phyloP scores from a whole-genome alignment of 257 asterid genomes.

The Solanum tarapatanum region DNA sequence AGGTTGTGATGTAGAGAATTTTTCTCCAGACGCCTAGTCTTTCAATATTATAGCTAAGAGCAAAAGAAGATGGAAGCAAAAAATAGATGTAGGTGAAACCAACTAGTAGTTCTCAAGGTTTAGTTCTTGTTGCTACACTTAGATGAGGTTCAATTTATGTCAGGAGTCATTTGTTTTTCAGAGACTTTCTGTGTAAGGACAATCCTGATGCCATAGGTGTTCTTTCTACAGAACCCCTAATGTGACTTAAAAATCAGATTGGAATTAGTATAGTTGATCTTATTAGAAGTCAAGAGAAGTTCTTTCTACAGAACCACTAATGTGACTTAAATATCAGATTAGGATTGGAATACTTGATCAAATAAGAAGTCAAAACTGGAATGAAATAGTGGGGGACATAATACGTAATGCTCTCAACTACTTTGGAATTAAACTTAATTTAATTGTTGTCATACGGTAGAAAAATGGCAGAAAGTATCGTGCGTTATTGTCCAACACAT shows the following conservation, averaged over 20 bases:
- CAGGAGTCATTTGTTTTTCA: background rate
- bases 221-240: background rate
- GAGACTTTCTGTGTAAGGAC: background rate
- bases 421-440: background rate
- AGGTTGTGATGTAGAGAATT: background rate
- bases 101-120: background rate
- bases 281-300: background rate
- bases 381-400: background rate
- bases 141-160: background rate
- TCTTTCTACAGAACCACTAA: background rate
- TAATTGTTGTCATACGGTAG: background rate
- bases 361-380: background rate
- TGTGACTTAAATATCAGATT: background rate
- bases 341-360: background rate
- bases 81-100: background rate
- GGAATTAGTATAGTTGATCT: background rate
- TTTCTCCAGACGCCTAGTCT: background rate
- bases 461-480: background rate
- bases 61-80: background rate
- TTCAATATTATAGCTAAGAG: background rate
- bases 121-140: background rate
- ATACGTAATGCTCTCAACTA: background rate
- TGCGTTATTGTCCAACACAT: background rate
- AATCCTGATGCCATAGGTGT: background rate
- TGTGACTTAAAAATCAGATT: background rate